phyloP scores from a whole-genome alignment of 2,329 filamentous ascomycete genomes.

The Xylariaceae sp. region DNA sequence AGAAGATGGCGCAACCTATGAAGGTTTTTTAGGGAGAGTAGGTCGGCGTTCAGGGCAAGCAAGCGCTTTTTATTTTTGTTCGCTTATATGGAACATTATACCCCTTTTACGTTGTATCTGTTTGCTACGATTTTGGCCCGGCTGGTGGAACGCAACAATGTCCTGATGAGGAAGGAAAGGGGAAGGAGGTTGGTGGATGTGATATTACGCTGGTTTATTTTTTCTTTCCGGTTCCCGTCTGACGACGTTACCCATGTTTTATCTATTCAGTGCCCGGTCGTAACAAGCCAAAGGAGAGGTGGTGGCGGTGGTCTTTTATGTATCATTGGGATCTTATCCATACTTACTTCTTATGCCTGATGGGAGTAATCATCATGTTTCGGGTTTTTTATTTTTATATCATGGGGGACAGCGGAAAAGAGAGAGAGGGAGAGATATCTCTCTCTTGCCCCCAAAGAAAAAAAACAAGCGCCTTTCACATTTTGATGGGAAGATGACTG shows the following conservation, averaged over 20 bases:
- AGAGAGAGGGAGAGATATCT: background rate
- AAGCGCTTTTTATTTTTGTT: conserved; percentile 28
- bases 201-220: conserved; percentile 18
- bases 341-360: conserved; percentile 8
- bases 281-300: background rate
- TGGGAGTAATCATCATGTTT: background rate
- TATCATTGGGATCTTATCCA: conserved; percentile 12
- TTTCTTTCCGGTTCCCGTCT: conserved; percentile 20
- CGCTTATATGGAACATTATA: conserved; percentile 34
- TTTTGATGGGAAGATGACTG: conserved; percentile 14
- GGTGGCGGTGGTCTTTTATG: background rate
- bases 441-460: background rate
- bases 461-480: background rate
- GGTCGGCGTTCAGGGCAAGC: conserved; percentile 30
- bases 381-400: conserved; percentile 2
- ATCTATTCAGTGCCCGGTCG: conserved; percentile 21
- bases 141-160: conserved; percentile 28
- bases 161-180: conserved; percentile 27
- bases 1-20: conserved; percentile 27
- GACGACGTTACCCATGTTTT: conserved; percentile 22
- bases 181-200: conserved; percentile 22
- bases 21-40: conserved; percentile 25
- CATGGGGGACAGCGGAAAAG: conserved; percentile 2
- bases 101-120: conserved; percentile 35
- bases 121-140: conserved; percentile 30